Base-by-base conservation (phyloP, 345 rosid genomes). In the Citrus unshiu region DNA sequence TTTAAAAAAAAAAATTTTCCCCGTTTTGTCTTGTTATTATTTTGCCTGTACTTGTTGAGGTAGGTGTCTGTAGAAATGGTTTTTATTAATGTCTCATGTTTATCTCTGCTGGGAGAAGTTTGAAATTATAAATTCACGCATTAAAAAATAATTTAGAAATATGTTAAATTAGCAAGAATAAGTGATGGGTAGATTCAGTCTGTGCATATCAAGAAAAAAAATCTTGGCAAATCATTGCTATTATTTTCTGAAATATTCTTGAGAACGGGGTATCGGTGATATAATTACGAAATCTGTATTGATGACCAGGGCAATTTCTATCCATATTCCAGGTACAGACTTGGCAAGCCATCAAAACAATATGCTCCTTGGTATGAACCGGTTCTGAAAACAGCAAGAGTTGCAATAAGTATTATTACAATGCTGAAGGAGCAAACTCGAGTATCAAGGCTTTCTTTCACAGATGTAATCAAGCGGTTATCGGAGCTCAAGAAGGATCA, bases 301-400 rank as follows among this genome's bases (percentile, higher is more conserved):
- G 22, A 59, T 40, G 22, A 68, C 27, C 59, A 63, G 43, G 72
- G 22, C 22, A 12, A 40, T 35, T 49, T 75, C 60, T 63, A 73
- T 65, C 64, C 49, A 35, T 34, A 73, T 63, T 83, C 75, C 87
- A 95, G 98, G 98, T 95, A 95, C 82, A 85, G 93, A 83, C 98
- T 93, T 34, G 98, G 98, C 9, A 86, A 86, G 81, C 98, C 98
- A 9, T 90, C 97, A 46, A 90, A 90, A 79, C 92, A 90, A 59
- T 95, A 93, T 84, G 88, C 89, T 40, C 90, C 92, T 8, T 95
- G 98, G 98, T 88, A 81, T 79, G 83, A 78, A 77, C 90, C 94
- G 49, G 93, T 92, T 37, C 77, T 92, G 32, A 92, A 89, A 89
- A 90, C 93, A 46, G 95, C 95, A 51, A 82, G 83, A 70, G 84